Evolutionary conservation across 768 basidiomycete genomes (phyloP).

Genomic region (Boletus fagicola): DNA sequence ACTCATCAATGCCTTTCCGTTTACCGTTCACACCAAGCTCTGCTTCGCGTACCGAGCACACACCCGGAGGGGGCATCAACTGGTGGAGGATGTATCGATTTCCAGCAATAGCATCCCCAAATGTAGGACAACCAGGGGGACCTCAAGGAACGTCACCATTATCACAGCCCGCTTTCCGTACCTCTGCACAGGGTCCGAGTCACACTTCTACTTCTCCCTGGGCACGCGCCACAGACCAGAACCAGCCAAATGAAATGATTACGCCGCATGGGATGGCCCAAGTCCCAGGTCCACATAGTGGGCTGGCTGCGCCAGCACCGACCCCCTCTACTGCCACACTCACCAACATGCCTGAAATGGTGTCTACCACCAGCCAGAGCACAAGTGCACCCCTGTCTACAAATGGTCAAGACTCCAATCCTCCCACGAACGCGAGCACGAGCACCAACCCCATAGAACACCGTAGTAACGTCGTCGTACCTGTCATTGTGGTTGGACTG

Average conservation of each 20-base stretch:
- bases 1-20: conserved; percentile 32
- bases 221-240: conserved; percentile 15
- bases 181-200: conserved; percentile 21
- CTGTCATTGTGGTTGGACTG: conserved; percentile 80
- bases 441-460: conserved; percentile 23
- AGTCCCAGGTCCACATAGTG: conserved; percentile 18
- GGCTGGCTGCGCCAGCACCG: conserved; percentile 10
- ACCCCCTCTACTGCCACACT: conserved; percentile 13
- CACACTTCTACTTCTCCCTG: conserved; percentile 18
- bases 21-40: conserved; percentile 31
- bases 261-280: conserved; percentile 15
- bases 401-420: conserved; percentile 16
- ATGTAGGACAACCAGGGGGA: conserved; percentile 20
- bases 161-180: conserved; percentile 28
- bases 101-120: conserved; percentile 57
- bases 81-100: conserved; percentile 87
- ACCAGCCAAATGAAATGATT: conserved; percentile 22
- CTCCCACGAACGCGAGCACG: conserved; percentile 16
- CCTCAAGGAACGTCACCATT: conserved; percentile 15
- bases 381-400: conserved; percentile 2
- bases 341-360: conserved; percentile 18
- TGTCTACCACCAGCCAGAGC: conserved; percentile 11
- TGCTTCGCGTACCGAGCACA: conserved; percentile 37
- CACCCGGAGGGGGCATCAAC: conserved; percentile 53
- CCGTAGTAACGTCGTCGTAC: conserved; percentile 56